Conservation (phyloP, 2,329 filamentous ascomycete genomes). For the Penicillium sp. region DNA sequence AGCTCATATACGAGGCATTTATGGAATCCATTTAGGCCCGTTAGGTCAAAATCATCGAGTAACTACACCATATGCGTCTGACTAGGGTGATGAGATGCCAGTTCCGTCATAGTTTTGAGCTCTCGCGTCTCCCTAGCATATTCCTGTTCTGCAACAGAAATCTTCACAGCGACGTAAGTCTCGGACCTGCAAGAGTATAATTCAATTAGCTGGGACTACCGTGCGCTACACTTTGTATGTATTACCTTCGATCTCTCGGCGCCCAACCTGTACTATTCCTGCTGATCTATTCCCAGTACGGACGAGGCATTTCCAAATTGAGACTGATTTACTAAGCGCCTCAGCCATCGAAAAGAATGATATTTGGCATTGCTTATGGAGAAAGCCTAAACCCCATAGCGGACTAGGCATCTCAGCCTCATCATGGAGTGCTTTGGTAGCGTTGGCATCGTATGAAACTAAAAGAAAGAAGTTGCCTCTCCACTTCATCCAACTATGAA, state of each 20-base stretch:
- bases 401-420: too few relatives aligned
- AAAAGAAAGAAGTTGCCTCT: too few relatives aligned
- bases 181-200: conserved; percentile 10
- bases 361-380: too few relatives aligned
- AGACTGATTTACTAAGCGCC: too few relatives aligned
- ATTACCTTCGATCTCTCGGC: conserved; percentile 31
- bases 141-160: conserved; percentile 12
- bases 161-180: conserved; percentile 28
- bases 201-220: conserved; percentile 8
- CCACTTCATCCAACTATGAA: too few relatives aligned
- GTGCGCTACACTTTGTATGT: background rate
- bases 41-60: conserved; percentile 38
- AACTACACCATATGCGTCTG: conserved; percentile 35
- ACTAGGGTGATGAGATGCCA: conserved; percentile 15
- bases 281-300: too few relatives aligned
- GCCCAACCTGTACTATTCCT: conserved; percentile 39
- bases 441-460: too few relatives aligned
- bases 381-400: too few relatives aligned
- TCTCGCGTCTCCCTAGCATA: conserved; percentile 6
- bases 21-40: conserved; percentile 48
- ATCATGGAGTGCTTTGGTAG: too few relatives aligned
- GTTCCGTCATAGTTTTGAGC: conserved; percentile 13
- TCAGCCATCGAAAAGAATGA: too few relatives aligned
- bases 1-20: conserved; percentile 46
- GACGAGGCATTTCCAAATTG: too few relatives aligned